Conservation (phyloP, 2,329 filamentous ascomycete genomes). For the Cladophialophora carrionii region DNA sequence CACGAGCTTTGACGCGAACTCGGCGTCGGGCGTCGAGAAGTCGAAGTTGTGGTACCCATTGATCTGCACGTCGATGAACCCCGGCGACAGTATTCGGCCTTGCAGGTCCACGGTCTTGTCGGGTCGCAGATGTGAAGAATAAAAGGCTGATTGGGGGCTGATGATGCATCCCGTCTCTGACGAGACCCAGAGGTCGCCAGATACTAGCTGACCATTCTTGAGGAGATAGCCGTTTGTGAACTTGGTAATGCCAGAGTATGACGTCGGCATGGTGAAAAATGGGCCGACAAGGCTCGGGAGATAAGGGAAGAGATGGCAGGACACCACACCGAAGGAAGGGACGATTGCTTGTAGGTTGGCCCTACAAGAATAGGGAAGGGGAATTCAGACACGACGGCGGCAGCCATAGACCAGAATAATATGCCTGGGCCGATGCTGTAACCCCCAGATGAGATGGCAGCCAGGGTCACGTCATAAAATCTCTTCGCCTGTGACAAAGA, state of each 20-base stretch:
- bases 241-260: constrained; percentile 67
- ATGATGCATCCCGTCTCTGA: constrained; percentile 80
- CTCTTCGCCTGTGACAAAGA: constrained; percentile 14
- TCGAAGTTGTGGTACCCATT: constrained; percentile 94
- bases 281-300: constrained; percentile 41
- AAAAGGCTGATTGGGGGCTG: constrained; percentile 65
- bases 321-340: constrained; percentile 20
- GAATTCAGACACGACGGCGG: constrained; percentile 49
- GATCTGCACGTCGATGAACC: constrained; percentile 87
- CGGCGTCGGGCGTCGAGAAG: constrained; percentile 71
- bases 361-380: constrained; percentile 34
- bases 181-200: constrained; percentile 87
- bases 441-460: constrained; percentile 14
- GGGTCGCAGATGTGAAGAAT: constrained; percentile 56
- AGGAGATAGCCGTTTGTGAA: constrained; percentile 86
- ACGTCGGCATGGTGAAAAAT: constrained; percentile 40
- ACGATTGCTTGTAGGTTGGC: constrained; percentile 32
- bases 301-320: constrained; percentile 18
- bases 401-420: constrained; percentile 68
- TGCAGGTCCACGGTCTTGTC: constrained; percentile 77
- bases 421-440: constrained; percentile 16
- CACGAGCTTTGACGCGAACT: constrained; percentile 73
- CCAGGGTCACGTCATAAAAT: constrained; percentile 31
- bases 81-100: constrained; percentile 80
- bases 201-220: constrained; percentile 67